Percentiles rank a stretch among this genome's conserved stretches.
These are phyloP conservation scores for Daldinia sp. DNA, from an alignment of 2,329 filamentous ascomycete genomes.

Conservation along the genomic window DNA sequence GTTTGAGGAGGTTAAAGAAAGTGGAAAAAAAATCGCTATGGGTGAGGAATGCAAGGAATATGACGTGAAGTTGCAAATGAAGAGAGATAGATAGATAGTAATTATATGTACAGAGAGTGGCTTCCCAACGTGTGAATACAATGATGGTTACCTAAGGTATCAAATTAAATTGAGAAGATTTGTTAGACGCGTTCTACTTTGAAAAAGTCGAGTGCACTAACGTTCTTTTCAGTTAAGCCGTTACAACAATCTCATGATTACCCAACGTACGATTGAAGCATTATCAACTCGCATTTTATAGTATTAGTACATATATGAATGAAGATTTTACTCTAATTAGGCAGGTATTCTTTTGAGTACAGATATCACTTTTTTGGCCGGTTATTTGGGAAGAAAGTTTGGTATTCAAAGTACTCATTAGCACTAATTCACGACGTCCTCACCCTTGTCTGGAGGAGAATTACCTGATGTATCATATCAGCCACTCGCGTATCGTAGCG, in stretches of 20 bases:
- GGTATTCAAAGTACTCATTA: constrained; percentile 41
- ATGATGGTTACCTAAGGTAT: constrained; percentile 10
- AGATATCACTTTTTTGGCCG: background rate
- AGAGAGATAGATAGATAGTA: background rate
- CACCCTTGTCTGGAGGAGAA: constrained; percentile 30
- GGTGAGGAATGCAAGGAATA: background rate
- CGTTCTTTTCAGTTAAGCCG: constrained; percentile 31
- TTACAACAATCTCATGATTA: constrained; percentile 12
- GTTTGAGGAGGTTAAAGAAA: background rate
- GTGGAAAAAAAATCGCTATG: background rate
- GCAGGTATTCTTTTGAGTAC: background rate
- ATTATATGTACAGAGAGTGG: constrained; percentile 14
- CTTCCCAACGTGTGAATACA: background rate
- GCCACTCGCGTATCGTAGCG: constrained; percentile 17
- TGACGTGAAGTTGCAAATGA: background rate
- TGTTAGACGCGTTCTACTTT: constrained; percentile 21
- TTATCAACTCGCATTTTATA: background rate
- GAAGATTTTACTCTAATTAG: background rate
- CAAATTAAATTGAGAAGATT: constrained; percentile 13
- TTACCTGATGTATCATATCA: constrained; percentile 17
- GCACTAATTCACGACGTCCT: constrained; percentile 44
- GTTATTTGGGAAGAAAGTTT: background rate
- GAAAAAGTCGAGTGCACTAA: constrained; percentile 16
- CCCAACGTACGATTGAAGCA: background rate
- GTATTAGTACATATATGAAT: background rate